Evolutionary conservation across 108 stramenopile genomes (phyloP).

Genomic region (Epithemia pelagica): DNA sequence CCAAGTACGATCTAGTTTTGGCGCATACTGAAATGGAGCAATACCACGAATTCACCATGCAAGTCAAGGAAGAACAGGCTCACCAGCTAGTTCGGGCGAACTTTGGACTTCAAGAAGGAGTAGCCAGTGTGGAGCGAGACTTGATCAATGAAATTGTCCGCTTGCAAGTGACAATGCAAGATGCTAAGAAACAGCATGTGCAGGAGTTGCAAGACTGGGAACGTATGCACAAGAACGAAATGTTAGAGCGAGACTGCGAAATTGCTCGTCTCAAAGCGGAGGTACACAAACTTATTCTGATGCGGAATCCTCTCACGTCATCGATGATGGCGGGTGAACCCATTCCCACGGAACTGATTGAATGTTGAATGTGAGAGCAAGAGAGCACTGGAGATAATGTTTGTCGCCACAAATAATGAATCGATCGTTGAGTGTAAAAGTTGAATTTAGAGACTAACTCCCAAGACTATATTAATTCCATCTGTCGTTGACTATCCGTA

Average conservation of each 20-base stretch:
- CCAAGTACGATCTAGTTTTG: constrained; percentile 45
- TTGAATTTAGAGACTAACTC: no score
- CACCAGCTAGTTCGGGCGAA: constrained; percentile 15
- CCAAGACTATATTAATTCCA: no score
- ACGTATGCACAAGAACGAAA: constrained; percentile 18
- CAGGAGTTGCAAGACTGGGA: constrained; percentile 7
- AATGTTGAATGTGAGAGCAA: neutral
- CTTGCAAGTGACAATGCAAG: constrained; percentile 21
- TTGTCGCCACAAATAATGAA: no score
- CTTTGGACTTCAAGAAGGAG: constrained; percentile 22
- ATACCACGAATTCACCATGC: constrained; percentile 24
- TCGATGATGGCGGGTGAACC: neutral
- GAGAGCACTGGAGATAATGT: no score
- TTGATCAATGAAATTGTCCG: constrained; percentile 42
- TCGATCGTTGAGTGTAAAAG: no score
- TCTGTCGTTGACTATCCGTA: no score
- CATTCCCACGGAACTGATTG: neutral
- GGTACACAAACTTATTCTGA: constrained; percentile 1
- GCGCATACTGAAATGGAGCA: constrained; percentile 49
- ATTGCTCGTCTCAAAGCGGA: constrained; percentile 27
- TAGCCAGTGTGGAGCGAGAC: constrained; percentile 25
- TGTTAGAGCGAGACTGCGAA: constrained; percentile 24
- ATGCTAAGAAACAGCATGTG: constrained; percentile 5
- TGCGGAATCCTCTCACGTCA: neutral
- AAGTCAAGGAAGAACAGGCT: constrained; percentile 21